Percentiles rank a stretch among this genome's conserved stretches.
Evolutionary conservation across 2,329 filamentous ascomycete genomes (phyloP).

Genomic region (Lecanicillium sp.): DNA sequence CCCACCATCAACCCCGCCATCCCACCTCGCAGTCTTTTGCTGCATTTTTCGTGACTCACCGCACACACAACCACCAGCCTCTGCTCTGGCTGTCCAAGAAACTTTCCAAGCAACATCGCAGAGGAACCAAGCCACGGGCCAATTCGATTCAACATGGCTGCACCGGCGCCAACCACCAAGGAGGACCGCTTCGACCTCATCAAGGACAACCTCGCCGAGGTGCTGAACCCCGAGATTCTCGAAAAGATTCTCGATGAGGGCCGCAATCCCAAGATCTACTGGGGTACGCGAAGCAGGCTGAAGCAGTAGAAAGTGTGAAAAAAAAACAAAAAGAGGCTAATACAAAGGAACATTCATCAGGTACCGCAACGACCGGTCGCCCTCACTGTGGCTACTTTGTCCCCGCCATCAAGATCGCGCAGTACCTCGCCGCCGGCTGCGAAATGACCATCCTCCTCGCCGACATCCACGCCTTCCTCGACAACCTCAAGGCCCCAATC

Average conservation of each 20-base stretch:
- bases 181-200: slow-evolving; percentile 68
- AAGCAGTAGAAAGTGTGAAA: too few relatives aligned
- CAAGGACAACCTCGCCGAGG: slow-evolving; percentile 70
- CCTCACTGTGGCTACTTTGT: slow-evolving; percentile 89
- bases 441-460: slow-evolving; percentile 71
- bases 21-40: too few relatives aligned
- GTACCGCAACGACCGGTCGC: slow-evolving; percentile 76
- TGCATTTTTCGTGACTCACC: too few relatives aligned
- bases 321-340: too few relatives aligned
- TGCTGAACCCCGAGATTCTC: slow-evolving; percentile 78
- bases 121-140: neutral
- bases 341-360: slow-evolving; percentile 21
- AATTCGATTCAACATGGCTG: slow-evolving; percentile 2
- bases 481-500: slow-evolving; percentile 78
- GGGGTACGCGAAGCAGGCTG: slow-evolving; percentile 42
- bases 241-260: slow-evolving; percentile 63
- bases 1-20: too few relatives aligned
- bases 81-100: too few relatives aligned
- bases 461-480: slow-evolving; percentile 69
- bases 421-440: slow-evolving; percentile 78
- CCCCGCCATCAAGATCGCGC: slow-evolving; percentile 79
- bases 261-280: slow-evolving; percentile 71
- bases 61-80: too few relatives aligned
- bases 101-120: neutral
- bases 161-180: slow-evolving; percentile 26